These are phyloP conservation scores for Suhomyces sp. DNA, from an alignment of 805 yeast species.

Conservation along the genomic window DNA sequence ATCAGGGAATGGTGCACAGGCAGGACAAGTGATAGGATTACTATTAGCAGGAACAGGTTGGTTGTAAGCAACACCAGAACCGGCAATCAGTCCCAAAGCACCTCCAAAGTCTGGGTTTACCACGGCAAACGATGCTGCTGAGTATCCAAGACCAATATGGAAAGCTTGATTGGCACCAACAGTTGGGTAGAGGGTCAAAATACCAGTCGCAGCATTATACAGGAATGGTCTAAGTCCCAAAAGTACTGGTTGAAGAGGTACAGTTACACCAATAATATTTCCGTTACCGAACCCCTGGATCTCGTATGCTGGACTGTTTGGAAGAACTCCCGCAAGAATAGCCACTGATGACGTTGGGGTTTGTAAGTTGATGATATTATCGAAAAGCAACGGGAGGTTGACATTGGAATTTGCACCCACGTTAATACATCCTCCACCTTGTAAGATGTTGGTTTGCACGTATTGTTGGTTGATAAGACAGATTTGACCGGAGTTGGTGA, in stretches of 20 bases:
- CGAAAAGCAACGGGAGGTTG: conserved; percentile 7
- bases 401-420: conserved; percentile 14
- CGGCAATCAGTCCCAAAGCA: conserved; percentile 5
- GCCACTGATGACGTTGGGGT: conserved; percentile 9
- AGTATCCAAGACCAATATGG: conserved; percentile 12
- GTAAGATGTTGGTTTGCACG: conserved; percentile 21
- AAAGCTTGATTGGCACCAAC: conserved; percentile 9
- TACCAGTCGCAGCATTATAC: conserved; percentile 15
- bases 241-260: conserved; percentile 7
- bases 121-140: conserved; percentile 3
- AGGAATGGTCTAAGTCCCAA: conserved; percentile 1
- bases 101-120: conserved; percentile 7
- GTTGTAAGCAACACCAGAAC: conserved; percentile 11
- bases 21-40: conserved; percentile 8
- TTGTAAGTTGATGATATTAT: conserved; percentile 12
- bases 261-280: conserved; percentile 24
- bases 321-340: conserved; percentile 18
- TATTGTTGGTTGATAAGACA: conserved; percentile 25
- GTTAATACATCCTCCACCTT: conserved; percentile 30
- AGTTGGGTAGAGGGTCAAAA: conserved; percentile 17
- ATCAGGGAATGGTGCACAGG: conserved; percentile 7
- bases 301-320: conserved; percentile 17
- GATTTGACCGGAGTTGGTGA: conserved; percentile 13
- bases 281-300: conserved; percentile 31
- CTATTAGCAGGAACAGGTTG: conserved; percentile 11